Evolutionary conservation across 2,329 filamentous ascomycete genomes (phyloP), one percentile per base, ranked within the genome.

Genomic region (Emericellopsis atlantica): DNA sequence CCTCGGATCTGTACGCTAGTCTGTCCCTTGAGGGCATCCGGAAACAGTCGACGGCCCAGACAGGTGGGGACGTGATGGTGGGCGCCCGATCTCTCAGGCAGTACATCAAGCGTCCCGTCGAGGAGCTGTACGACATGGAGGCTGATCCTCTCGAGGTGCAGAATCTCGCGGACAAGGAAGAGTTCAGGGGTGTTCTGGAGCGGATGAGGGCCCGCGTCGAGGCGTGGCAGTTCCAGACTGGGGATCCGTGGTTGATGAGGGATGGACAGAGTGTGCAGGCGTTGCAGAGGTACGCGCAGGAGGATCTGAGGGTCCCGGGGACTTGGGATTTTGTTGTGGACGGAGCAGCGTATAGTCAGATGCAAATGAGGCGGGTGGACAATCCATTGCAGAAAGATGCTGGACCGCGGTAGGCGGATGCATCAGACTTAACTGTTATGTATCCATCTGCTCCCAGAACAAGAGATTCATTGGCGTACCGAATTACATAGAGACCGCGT

Each of bases 81-180:
- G 67, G 67, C 1, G 45, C 50, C 11, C 56, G 67, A 0, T 50
- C 44, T 4, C 45, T 71, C 15, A 54, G 57, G 39, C 53, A 61
- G 38, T 71, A 69, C 49, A 57, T 71, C 40, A 60, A 54, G 39
- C 61, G 67, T 38, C 61, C 23, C 49, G 51, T 65, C 0, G 67
- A 71, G 43, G 62, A 71, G 48, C 51, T 71, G 2, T 70, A 63
- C 43, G 66, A 71, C 44, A 46, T 71, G 9, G 56, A 65, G 7
- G 45, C 45, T 0, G 68, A 73, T 47, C 63, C 67, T 0, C 47
- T 58, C 7, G 68, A 73, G 48, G 54, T 72, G 2, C 44, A 54
- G 3, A 70, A 71, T 45, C 51, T 72, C 7, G 48, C 47, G 39
- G 47, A 35, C 16, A 40, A 39, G 24, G 41, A 51, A 0, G 49